These are phyloP conservation scores for Penicillium waksmanii DNA, from an alignment of 495 filamentous ascomycete species.

Conservation along the genomic window DNA sequence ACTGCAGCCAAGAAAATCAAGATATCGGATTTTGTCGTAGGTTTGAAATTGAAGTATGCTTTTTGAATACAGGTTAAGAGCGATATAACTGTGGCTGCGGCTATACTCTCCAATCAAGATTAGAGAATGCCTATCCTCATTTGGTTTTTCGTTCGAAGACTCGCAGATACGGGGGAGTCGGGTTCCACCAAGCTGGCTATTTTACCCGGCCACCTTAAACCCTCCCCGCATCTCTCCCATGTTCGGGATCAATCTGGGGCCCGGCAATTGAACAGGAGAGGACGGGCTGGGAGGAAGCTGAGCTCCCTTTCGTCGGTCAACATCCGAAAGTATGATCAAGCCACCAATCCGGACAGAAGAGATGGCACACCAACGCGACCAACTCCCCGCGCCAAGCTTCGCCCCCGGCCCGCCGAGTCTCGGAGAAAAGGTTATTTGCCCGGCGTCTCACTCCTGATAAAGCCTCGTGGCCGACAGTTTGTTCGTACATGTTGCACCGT, in stretches of 20 bases:
- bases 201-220: neutral
- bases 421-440: constrained; percentile 9
- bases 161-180: neutral
- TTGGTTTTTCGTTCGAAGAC: neutral
- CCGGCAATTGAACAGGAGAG: neutral
- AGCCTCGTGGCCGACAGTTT: constrained; percentile 7
- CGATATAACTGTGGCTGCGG: neutral
- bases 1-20: constrained; percentile 14
- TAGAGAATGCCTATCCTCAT: neutral
- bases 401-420: constrained; percentile 21
- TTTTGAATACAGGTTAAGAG: constrained; percentile 8
- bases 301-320: constrained; percentile 10
- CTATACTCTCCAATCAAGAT: neutral
- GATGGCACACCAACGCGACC: constrained; percentile 4
- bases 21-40: constrained; percentile 10
- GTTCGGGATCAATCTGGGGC: neutral
- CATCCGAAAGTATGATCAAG: constrained; percentile 20
- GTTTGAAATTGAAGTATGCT: neutral
- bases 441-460: constrained; percentile 7
- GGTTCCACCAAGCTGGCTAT: neutral
- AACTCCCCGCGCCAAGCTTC: constrained; percentile 19
- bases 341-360: constrained; percentile 11
- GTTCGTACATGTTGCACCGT: neutral
- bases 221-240: neutral
- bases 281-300: neutral